Evolutionary conservation across 2,329 filamentous ascomycete species (phyloP).

Genomic region (Mycosphaerella sp.): DNA sequence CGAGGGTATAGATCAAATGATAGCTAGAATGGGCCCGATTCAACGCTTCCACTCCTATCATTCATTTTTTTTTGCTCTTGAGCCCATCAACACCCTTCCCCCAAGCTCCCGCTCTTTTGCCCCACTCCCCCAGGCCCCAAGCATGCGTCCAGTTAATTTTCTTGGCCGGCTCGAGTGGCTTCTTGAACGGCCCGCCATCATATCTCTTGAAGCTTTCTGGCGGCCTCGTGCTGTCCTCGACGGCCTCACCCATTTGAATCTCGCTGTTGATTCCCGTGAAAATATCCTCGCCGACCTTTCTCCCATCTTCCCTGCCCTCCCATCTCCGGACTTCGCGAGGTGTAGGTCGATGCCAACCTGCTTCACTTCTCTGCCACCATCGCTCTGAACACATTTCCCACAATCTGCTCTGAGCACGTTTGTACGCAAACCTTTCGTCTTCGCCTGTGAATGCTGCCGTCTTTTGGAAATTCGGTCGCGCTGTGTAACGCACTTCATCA

Average conservation of each 20-base stretch:
- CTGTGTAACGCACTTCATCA: conserved; percentile 25
- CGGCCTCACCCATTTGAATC: conserved; percentile 20
- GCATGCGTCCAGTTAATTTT: conserved; percentile 49
- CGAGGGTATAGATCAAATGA: too few species aligned
- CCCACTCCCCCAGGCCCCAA: conserved; percentile 50
- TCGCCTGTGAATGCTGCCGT: conserved; percentile 67
- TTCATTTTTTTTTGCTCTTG: conserved; percentile 30
- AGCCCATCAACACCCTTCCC: conserved; percentile 46
- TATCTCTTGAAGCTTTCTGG: conserved; percentile 39
- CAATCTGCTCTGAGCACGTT: conserved; percentile 66
- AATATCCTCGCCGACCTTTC: conserved; percentile 3
- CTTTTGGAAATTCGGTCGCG: conserved; percentile 57
- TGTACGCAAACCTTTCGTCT: conserved; percentile 76
- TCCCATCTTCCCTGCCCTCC: conserved; percentile 42
- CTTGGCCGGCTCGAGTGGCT: conserved; percentile 41
- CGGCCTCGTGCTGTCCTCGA: conserved; percentile 29
- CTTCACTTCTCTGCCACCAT: conserved; percentile 60
- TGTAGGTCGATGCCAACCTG: conserved; percentile 63
- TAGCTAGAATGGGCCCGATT: not conserved
- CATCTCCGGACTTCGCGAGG: conserved; percentile 58
- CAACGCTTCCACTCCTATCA: conserved; percentile 30
- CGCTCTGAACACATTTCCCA: conserved; percentile 72
- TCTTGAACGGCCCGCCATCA: conserved; percentile 39
- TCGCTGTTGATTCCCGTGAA: conserved; percentile 13
- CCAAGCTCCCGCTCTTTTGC: conserved; percentile 48